phyloP scores from a whole-genome alignment of 768 basidiomycete genomes.

The Phylloporus scabripes region DNA sequence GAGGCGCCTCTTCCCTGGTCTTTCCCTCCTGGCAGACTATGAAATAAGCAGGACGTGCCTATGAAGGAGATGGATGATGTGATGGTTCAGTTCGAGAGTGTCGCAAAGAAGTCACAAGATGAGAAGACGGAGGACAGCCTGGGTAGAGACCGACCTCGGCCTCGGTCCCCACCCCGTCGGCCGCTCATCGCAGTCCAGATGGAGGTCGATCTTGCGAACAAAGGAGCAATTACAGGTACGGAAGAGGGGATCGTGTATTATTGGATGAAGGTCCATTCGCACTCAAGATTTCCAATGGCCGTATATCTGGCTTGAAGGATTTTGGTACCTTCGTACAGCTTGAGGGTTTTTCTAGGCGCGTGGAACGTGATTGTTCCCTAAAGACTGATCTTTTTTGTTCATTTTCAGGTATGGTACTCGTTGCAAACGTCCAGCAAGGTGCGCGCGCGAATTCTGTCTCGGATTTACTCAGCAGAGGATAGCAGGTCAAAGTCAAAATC shows the following conservation, averaged over 20 bases:
- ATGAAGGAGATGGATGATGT: conserved; percentile 88
- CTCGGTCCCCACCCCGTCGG: conserved; percentile 42
- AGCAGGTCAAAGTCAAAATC: conserved; percentile 92
- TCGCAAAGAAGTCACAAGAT: conserved; percentile 49
- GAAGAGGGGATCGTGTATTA: conserved; percentile 30
- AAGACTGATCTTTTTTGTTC: not conserved
- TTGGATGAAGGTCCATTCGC: conserved; percentile 81
- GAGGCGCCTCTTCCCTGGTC: conserved; percentile 85
- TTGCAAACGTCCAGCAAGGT: conserved; percentile 85
- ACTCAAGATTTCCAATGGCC: conserved; percentile 93
- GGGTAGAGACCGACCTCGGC: conserved; percentile 43
- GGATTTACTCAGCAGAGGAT: conserved; percentile 81
- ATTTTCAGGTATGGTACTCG: conserved; percentile 89
- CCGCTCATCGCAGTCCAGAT: conserved; percentile 56
- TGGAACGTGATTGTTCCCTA: conserved; percentile 66
- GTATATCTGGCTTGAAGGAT: conserved; percentile 81
- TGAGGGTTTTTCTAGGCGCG: conserved; percentile 80
- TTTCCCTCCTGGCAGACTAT: conserved; percentile 76
- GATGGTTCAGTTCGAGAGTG: conserved; percentile 67
- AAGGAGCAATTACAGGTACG: conserved; percentile 38
- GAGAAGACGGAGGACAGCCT: conserved; percentile 41
- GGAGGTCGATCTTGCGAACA: conserved; percentile 47
- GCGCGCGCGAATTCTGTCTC: conserved; percentile 81
- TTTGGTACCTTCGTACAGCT: conserved; percentile 93
- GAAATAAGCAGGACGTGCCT: conserved; percentile 65